phyloP scores from a whole-genome alignment of 768 basidiomycete species.

The Leccinellum luteum region DNA sequence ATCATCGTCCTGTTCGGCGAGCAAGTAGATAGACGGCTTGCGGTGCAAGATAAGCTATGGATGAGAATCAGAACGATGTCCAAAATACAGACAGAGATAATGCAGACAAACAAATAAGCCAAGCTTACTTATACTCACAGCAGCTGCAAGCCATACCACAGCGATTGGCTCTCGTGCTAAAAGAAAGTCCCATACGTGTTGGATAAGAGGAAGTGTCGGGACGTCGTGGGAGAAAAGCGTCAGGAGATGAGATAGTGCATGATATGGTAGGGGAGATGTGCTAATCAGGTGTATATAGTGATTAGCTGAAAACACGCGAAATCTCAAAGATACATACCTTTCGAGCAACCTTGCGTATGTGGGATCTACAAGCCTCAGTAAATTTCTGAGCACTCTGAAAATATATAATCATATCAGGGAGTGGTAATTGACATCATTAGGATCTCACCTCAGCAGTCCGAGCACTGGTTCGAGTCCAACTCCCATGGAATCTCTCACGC shows the following conservation, averaged over 20 bases:
- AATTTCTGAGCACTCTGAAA: constrained; percentile 65
- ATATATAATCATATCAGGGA: background rate
- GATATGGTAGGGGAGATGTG: constrained; percentile 79
- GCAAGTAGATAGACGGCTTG: constrained; percentile 58
- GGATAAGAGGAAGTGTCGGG: constrained; percentile 84
- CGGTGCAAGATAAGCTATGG: constrained; percentile 69
- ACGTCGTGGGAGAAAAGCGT: constrained; percentile 93
- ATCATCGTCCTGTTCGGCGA: constrained; percentile 71
- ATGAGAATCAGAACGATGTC: background rate
- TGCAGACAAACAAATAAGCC: background rate
- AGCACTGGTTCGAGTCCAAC: constrained; percentile 79
- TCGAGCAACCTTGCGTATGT: constrained; percentile 67
- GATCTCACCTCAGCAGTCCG: constrained; percentile 64
- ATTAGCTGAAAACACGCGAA: background rate
- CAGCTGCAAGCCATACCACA: constrained; percentile 78
- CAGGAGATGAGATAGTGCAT: constrained; percentile 84
- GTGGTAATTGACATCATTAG: background rate
- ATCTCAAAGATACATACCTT: constrained; percentile 40
- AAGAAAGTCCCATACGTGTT: constrained; percentile 90
- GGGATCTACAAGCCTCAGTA: constrained; percentile 71
- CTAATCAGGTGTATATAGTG: constrained; percentile 34
- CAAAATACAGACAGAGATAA: background rate
- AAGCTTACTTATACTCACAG: constrained; percentile 49
- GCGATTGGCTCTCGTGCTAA: constrained; percentile 78
- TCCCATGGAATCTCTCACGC: constrained; percentile 86